Percentiles rank a stretch among this genome's conserved stretches.
These are phyloP conservation scores for Breviolum minutum DNA, from an alignment of 73 alveolate genomes.

Conservation along the genomic window DNA sequence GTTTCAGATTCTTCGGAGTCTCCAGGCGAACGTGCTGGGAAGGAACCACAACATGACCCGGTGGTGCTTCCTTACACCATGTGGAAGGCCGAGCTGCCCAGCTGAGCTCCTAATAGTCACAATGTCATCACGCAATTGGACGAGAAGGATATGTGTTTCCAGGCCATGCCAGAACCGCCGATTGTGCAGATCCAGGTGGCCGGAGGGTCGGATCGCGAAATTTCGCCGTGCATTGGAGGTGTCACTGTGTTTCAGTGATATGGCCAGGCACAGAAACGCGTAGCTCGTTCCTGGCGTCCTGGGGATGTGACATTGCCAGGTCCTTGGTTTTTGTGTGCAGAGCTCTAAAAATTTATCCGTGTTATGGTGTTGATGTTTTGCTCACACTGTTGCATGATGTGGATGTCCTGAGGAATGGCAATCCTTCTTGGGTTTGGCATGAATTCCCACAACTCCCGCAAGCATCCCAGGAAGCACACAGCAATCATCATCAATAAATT, in stretches of 20 bases:
- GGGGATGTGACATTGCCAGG: constrained; percentile 67
- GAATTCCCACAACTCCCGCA: constrained; percentile 77
- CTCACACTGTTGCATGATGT: neutral
- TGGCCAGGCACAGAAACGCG: constrained; percentile 87
- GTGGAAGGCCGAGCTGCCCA: constrained; percentile 57
- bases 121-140: neutral
- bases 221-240: no score
- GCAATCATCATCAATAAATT: neutral
- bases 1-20: neutral
- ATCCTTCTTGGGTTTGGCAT: constrained; percentile 94
- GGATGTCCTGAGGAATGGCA: constrained; percentile 52
- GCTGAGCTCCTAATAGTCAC: neutral
- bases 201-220: no score
- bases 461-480: neutral
- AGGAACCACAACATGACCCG: constrained; percentile 52
- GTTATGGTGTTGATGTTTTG: neutral
- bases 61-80: constrained; percentile 79
- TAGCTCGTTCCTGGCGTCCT: constrained; percentile 91
- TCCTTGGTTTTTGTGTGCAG: neutral
- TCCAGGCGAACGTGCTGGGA: constrained; percentile 48
- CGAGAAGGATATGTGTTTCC: neutral
- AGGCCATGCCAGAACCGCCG: constrained; percentile 91
- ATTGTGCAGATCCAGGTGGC: constrained; percentile 60
- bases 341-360: neutral
- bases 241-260: neutral